phyloP scores from a whole-genome alignment of 2,329 filamentous ascomycete genomes.

The Pseudogymnoascus sp. region DNA sequence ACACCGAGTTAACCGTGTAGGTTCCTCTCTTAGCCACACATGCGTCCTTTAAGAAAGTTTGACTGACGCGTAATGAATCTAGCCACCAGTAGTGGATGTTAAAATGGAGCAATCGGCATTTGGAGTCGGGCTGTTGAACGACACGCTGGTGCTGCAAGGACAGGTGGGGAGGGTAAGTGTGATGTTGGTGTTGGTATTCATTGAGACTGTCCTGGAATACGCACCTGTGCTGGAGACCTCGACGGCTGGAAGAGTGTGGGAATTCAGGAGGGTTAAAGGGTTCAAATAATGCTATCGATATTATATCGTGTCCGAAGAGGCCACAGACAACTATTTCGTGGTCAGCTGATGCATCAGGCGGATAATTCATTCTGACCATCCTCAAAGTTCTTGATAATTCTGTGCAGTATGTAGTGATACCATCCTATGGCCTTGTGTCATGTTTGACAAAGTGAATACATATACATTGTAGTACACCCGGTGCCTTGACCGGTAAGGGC shows the following conservation, averaged over 20 bases:
- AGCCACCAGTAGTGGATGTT: slow-evolving; percentile 38
- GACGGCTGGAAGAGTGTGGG: slow-evolving; percentile 28
- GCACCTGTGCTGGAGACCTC: slow-evolving; percentile 27
- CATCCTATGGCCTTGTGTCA: neutral
- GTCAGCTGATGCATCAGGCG: neutral
- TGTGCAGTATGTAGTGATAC: neutral
- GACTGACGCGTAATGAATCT: slow-evolving; percentile 7
- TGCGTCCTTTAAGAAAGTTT: neutral
- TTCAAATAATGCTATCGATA: slow-evolving; percentile 13
- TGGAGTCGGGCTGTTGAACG: slow-evolving; percentile 37
- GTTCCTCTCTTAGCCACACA: slow-evolving; percentile 10
- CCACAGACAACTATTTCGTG: neutral
- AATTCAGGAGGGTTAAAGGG: slow-evolving; percentile 25
- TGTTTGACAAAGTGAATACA: too few species aligned
- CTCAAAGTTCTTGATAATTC: neutral
- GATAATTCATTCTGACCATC: neutral
- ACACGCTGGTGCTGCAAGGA: slow-evolving; percentile 35
- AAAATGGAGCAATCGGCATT: slow-evolving; percentile 39
- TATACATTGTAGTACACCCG: too few species aligned
- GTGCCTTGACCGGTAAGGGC: too few species aligned
- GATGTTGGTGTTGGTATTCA: slow-evolving; percentile 37
- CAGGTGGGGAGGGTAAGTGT: slow-evolving; percentile 35
- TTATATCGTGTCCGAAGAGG: neutral
- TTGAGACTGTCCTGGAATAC: slow-evolving; percentile 43
- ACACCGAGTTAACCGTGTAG: slow-evolving; percentile 30